phyloP scores from a whole-genome alignment of 257 asterid species.

The Solanum microdontum region DNA sequence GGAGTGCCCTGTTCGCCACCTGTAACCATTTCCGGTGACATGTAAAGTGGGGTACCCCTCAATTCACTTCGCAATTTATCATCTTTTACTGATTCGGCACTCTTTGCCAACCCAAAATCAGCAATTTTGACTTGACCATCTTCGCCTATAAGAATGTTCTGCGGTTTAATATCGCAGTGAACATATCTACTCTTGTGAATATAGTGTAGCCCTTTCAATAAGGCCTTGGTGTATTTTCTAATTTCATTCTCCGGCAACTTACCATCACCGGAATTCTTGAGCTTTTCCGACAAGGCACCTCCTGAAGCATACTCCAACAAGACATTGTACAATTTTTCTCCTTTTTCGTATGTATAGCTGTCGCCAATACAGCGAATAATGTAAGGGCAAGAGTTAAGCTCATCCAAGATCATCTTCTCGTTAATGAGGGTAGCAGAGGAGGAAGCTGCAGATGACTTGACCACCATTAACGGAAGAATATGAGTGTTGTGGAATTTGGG shows the following conservation, averaged over 20 bases:
- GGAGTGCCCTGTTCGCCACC: conserved; percentile 49
- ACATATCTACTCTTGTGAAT: conserved; percentile 59
- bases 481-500: conserved; percentile 1
- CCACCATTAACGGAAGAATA: conserved; percentile 32
- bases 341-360: conserved; percentile 40
- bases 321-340: conserved; percentile 64
- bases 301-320: conserved; percentile 71
- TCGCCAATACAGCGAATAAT: conserved; percentile 65
- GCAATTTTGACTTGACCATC: conserved; percentile 48
- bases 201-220: conserved; percentile 40
- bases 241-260: conserved; percentile 37
- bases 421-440: conserved; percentile 30
- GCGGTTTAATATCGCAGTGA: conserved; percentile 86
- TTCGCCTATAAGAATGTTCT: conserved; percentile 40
- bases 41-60: conserved; percentile 84
- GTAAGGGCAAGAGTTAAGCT: conserved; percentile 41
- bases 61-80: conserved; percentile 18
- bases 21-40: conserved; percentile 86
- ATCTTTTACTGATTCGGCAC: background rate
- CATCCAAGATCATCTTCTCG: conserved; percentile 52
- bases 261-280: conserved; percentile 20
- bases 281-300: conserved; percentile 46
- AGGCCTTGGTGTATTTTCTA: conserved; percentile 29
- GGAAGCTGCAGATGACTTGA: conserved; percentile 45
- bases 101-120: conserved; percentile 78